phyloP scores from a whole-genome alignment of 2,329 filamentous ascomycete species.

The Pseudogymnoascus sp. region DNA sequence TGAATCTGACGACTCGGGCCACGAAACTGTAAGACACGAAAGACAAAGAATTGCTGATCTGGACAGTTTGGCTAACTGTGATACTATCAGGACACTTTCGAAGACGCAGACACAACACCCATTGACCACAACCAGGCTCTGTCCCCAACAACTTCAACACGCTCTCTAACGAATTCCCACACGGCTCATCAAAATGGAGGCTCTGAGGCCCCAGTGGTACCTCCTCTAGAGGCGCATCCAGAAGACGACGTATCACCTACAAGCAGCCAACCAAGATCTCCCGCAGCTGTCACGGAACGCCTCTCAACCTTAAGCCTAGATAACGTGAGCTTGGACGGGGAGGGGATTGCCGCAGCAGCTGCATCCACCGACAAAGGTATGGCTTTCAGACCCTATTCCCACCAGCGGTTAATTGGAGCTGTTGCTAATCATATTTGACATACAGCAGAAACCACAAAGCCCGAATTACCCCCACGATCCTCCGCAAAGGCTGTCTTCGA shows the following conservation, averaged over 20 bases:
- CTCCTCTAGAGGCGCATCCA: slow-evolving; percentile 28
- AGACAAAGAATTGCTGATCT: not conserved
- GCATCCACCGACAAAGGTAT: not conserved
- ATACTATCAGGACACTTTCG: slow-evolving; percentile 62
- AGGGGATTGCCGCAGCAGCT: slow-evolving; percentile 5
- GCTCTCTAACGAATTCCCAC: slow-evolving; percentile 6
- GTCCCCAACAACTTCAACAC: not conserved
- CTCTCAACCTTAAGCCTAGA: slow-evolving; percentile 54
- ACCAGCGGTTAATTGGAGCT: not conserved
- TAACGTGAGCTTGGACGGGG: slow-evolving; percentile 61
- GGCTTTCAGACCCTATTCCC: not conserved
- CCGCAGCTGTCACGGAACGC: slow-evolving; percentile 40
- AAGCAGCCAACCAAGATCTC: slow-evolving; percentile 40
- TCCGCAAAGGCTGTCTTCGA: slow-evolving; percentile 57
- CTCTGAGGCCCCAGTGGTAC: slow-evolving; percentile 33
- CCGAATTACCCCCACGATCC: slow-evolving; percentile 29
- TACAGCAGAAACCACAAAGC: slow-evolving; percentile 14
- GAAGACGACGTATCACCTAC: slow-evolving; percentile 23
- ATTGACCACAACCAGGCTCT: slow-evolving; percentile 16
- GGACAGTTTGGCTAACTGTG: not conserved
- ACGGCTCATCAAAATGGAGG: not conserved
- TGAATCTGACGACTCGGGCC: slow-evolving; percentile 4
- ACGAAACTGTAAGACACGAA: not conserved
- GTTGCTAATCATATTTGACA: not conserved
- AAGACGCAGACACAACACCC: slow-evolving; percentile 63